phyloP scores from a whole-genome alignment of 1,139 yeast genomes.

The Tardiomyces depauwii region DNA sequence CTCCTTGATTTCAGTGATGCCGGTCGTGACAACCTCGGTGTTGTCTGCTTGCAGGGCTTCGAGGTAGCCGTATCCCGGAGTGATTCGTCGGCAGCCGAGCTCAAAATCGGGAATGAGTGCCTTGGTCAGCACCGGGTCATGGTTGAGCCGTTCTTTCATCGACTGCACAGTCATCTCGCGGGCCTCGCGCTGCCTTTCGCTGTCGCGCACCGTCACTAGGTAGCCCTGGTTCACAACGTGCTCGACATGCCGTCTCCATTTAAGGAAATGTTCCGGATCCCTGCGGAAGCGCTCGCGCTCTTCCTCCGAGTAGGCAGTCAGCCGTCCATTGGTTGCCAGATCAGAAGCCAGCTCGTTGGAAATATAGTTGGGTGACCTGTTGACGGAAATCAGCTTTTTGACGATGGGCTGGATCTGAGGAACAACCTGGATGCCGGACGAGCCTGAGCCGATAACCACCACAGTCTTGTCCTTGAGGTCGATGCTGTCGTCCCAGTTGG shows the following conservation, averaged over 20 bases:
- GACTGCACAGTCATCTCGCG: background rate
- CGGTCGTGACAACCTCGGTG: background rate
- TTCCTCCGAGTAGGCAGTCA: background rate
- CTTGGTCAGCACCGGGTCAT: background rate
- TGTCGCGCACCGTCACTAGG: background rate
- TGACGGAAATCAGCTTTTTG: background rate
- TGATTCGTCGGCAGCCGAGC: background rate
- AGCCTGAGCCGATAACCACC: constrained; percentile 4
- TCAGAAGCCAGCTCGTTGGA: background rate
- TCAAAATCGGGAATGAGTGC: background rate
- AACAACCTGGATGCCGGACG: constrained; percentile 2
- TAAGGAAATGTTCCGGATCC: background rate
- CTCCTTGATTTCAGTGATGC: background rate
- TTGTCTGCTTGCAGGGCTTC: background rate
- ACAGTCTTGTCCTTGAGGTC: constrained; percentile 2
- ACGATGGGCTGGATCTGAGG: constrained; percentile 1
- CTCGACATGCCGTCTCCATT: background rate
- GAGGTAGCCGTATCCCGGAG: background rate
- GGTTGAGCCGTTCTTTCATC: background rate
- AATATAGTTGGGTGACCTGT: constrained; percentile 2
- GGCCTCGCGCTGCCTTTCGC: background rate
- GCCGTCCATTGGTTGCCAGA: background rate
- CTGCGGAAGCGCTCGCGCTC: background rate
- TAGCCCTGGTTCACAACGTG: background rate
- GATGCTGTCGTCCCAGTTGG: constrained; percentile 2